A percentile compares a stretch with the other conserved stretches of the same genome.
These are phyloP conservation scores for Bremia lactucae DNA, from an alignment of 352 stramenopile species.

Conservation along the genomic window DNA sequence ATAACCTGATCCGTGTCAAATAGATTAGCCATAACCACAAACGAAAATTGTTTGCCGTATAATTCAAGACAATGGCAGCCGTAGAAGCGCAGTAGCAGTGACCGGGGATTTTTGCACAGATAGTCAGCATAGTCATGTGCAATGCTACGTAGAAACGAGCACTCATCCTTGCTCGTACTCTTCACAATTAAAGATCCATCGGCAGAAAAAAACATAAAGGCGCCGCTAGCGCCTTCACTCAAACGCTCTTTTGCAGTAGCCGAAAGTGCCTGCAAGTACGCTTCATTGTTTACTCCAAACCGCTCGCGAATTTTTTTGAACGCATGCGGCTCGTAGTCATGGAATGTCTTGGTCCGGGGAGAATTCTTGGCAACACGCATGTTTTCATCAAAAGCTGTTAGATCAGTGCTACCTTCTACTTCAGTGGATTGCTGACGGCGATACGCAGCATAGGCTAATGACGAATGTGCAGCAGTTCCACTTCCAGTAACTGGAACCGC, in stretches of 20 bases:
- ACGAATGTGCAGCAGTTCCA: constrained; percentile 17
- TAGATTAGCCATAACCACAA: constrained; percentile 89
- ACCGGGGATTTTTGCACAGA: constrained; percentile 74
- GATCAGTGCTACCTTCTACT: constrained; percentile 14
- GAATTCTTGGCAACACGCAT: constrained; percentile 59
- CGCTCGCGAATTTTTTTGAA: constrained; percentile 85
- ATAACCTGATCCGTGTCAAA: constrained; percentile 85
- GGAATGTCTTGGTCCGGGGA: constrained; percentile 76
- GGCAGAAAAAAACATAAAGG: constrained; percentile 89
- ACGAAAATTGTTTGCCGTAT: constrained; percentile 87
- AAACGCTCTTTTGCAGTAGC: constrained; percentile 82
- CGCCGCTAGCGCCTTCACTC: constrained; percentile 79
- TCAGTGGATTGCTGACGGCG: constrained; percentile 42
- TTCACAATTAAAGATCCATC: constrained; percentile 87
- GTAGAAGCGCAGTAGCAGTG: constrained; percentile 84
- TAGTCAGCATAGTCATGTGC: constrained; percentile 83
- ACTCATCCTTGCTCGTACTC: constrained; percentile 84
- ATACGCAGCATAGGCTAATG: constrained; percentile 35
- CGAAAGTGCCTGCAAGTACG: constrained; percentile 73
- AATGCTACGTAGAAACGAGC: constrained; percentile 77
- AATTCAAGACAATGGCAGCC: constrained; percentile 85
- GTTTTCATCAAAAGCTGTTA: constrained; percentile 60
- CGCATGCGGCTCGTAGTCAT: constrained; percentile 80
- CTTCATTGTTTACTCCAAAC: constrained; percentile 78
- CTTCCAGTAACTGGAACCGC: constrained; percentile 22